A percentile compares a stretch with the other conserved stretches of the same genome.
Evolutionary conservation across 2,329 filamentous ascomycete genomes (phyloP).

Genomic region (Fusarium burgessii): DNA sequence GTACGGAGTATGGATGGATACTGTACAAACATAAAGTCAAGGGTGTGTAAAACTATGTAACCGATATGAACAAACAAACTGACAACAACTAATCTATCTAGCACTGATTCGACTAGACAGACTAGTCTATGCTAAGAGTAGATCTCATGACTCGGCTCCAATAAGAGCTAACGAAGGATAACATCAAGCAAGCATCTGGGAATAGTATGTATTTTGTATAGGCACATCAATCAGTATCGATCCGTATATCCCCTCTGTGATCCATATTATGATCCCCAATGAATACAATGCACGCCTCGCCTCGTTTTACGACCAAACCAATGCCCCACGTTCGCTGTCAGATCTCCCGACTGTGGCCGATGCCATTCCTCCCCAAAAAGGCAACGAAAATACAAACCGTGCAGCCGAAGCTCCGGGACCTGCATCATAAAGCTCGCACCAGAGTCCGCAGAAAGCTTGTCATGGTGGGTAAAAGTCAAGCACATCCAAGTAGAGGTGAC

Average conservation of each 20-base stretch:
- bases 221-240: conserved; percentile 6
- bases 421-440: conserved; percentile 39
- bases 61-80: background rate
- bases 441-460: conserved; percentile 44
- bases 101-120: background rate
- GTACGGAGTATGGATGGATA: background rate
- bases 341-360: conserved; percentile 41
- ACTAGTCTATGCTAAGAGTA: conserved; percentile 13
- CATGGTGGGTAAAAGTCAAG: conserved; percentile 16
- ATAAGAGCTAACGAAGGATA: conserved; percentile 19
- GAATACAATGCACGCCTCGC: conserved; percentile 14
- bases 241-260: conserved; percentile 14
- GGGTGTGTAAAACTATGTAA: conserved; percentile 1
- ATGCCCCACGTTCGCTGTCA: conserved; percentile 27
- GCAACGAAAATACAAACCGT: conserved; percentile 50
- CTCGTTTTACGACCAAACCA: background rate
- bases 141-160: conserved; percentile 42
- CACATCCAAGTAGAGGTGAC: conserved; percentile 43
- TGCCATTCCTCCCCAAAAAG: conserved; percentile 45
- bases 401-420: conserved; percentile 47
- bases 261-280: conserved; percentile 20
- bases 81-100: background rate
- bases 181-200: conserved; percentile 24
- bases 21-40: background rate
- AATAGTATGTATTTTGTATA: conserved; percentile 28